A percentile compares a stretch with the other conserved stretches of the same genome.
These are phyloP conservation scores for Candida sojae DNA, from an alignment of 1,139 yeast genomes.

Conservation along the genomic window DNA sequence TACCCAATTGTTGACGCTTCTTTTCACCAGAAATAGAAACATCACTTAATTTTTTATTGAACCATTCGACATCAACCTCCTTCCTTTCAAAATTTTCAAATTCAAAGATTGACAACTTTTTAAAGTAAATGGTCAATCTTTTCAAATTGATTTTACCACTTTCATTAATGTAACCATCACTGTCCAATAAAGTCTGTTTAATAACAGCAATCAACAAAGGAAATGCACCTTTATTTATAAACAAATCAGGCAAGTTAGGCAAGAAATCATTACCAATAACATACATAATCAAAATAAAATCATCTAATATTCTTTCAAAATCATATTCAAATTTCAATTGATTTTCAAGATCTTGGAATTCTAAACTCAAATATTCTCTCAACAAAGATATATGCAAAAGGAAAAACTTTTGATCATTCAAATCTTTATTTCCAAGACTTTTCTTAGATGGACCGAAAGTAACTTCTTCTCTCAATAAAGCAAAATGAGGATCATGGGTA, in stretches of 20 bases:
- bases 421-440: constrained; percentile 46
- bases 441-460: constrained; percentile 67
- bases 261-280: constrained; percentile 98
- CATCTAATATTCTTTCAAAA: constrained; percentile 90
- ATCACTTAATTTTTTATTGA: constrained; percentile 78
- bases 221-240: constrained; percentile 93
- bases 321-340: constrained; percentile 70
- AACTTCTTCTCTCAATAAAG: constrained; percentile 93
- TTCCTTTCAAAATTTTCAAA: constrained; percentile 77
- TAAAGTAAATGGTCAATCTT: constrained; percentile 75
- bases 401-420: constrained; percentile 79
- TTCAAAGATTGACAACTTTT: constrained; percentile 68
- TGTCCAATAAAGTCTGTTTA: constrained; percentile 70
- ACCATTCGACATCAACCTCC: constrained; percentile 90
- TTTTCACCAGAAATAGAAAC: constrained; percentile 74
- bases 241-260: constrained; percentile 95
- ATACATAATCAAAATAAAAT: constrained; percentile 86
- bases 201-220: constrained; percentile 86
- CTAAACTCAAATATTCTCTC: constrained; percentile 88
- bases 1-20: constrained; percentile 66
- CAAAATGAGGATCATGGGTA: constrained; percentile 95
- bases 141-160: constrained; percentile 76
- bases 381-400: constrained; percentile 82
- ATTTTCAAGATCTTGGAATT: constrained; percentile 69
- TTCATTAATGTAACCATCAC: constrained; percentile 86